These are phyloP conservation scores for Xylaria sp. DNA, from an alignment of 2,329 filamentous ascomycete species.

Conservation along the genomic window DNA sequence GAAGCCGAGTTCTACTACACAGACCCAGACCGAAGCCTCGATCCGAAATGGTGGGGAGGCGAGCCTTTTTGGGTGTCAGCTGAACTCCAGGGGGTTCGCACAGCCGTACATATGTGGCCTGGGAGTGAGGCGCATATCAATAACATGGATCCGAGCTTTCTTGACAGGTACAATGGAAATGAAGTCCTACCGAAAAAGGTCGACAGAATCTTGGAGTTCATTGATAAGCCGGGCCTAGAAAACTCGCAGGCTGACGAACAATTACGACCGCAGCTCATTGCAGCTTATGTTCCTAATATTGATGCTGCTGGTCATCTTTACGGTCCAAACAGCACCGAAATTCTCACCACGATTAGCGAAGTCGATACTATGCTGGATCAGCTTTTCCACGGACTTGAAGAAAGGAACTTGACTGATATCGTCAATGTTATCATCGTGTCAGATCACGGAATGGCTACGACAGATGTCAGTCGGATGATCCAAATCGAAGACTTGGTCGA, in stretches of 20 bases:
- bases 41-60: slow-evolving; percentile 93
- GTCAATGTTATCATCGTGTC: slow-evolving; percentile 97
- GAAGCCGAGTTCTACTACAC: slow-evolving; percentile 90
- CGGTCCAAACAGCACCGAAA: slow-evolving; percentile 95
- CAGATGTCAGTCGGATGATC: slow-evolving; percentile 80
- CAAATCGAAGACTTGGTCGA: slow-evolving; percentile 93
- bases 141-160: slow-evolving; percentile 77
- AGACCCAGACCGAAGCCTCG: slow-evolving; percentile 77
- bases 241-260: slow-evolving; percentile 62
- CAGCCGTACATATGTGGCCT: slow-evolving; percentile 98
- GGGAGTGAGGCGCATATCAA: slow-evolving; percentile 90
- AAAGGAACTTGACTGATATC: slow-evolving; percentile 85
- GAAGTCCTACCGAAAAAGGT: slow-evolving; percentile 82
- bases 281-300: slow-evolving; percentile 93
- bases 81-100: slow-evolving; percentile 80
- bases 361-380: slow-evolving; percentile 85
- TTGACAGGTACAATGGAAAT: slow-evolving; percentile 86
- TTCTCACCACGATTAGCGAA: slow-evolving; percentile 77
- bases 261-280: slow-evolving; percentile 87
- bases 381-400: slow-evolving; percentile 79
- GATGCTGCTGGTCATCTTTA: slow-evolving; percentile 87
- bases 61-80: slow-evolving; percentile 96
- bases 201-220: slow-evolving; percentile 78
- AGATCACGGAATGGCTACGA: slow-evolving; percentile 98
- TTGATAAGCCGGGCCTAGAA: slow-evolving; percentile 83